These are phyloP conservation scores for Tetrapisispora pingtungensis DNA, from an alignment of 805 yeast genomes.

Conservation along the genomic window DNA sequence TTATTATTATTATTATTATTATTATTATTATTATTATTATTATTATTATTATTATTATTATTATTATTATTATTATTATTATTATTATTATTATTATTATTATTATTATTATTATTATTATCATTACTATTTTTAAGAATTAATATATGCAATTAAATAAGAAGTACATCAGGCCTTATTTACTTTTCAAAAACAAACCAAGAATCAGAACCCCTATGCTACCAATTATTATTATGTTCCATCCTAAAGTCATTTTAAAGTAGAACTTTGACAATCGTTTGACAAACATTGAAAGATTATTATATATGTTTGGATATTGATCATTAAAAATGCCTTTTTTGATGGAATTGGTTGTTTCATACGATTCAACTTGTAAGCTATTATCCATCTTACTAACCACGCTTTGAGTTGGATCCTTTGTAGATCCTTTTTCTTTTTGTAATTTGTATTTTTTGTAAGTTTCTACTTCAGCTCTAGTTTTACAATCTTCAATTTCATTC, in stretches of 20 bases:
- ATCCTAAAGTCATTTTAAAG: neutral
- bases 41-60: neutral
- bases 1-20: neutral
- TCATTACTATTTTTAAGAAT: no score
- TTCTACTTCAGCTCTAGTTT: slow-evolving; percentile 28
- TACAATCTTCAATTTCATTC: slow-evolving; percentile 25
- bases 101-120: no score
- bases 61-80: no score
- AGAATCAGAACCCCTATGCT: neutral
- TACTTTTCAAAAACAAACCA: neutral
- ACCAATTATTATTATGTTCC: neutral
- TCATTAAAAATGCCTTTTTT: no score
- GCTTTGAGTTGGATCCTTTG: neutral
- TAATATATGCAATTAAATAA: no score
- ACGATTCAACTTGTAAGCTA: no score
- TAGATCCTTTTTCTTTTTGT: neutral
- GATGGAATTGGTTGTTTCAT: no score
- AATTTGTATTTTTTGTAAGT: slow-evolving; percentile 22
- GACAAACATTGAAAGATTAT: no score
- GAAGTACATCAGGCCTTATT: no score
- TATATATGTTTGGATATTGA: no score
- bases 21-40: neutral
- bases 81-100: neutral
- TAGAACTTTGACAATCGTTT: neutral
- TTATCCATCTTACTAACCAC: no score